phyloP scores from a whole-genome alignment of 1,284 basidiomycete genomes.

The Ustilago lituana region DNA sequence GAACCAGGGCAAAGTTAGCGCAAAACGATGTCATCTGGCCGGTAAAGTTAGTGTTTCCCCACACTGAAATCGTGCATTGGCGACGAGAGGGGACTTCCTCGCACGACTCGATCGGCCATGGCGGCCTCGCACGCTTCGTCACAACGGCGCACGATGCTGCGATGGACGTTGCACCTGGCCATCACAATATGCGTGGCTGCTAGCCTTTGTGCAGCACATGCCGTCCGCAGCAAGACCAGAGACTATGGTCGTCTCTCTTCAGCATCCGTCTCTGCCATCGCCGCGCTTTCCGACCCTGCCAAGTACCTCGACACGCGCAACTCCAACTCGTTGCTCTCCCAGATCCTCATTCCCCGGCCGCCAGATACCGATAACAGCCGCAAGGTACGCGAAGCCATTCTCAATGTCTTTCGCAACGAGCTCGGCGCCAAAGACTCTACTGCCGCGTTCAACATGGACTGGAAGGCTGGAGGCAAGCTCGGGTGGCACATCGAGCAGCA shows the following conservation, averaged over 20 bases:
- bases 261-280: slow-evolving; percentile 9
- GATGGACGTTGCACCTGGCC: neutral
- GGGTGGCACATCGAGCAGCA: slow-evolving; percentile 61
- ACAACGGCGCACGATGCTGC: neutral
- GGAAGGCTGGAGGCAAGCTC: slow-evolving; percentile 10
- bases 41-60: too few relatives aligned
- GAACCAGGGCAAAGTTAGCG: too few relatives aligned
- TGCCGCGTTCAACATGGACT: slow-evolving; percentile 8
- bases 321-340: slow-evolving; percentile 54
- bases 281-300: slow-evolving; percentile 40
- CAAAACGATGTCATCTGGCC: too few relatives aligned
- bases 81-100: too few relatives aligned
- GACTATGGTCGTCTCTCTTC: slow-evolving; percentile 23
- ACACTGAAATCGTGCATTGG: too few relatives aligned
- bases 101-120: neutral
- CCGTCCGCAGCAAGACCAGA: slow-evolving; percentile 22
- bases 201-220: slow-evolving; percentile 12
- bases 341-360: slow-evolving; percentile 63
- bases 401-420: slow-evolving; percentile 40
- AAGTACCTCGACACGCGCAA: slow-evolving; percentile 39
- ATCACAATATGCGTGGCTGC: neutral
- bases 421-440: slow-evolving; percentile 17
- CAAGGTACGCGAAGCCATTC: slow-evolving; percentile 48
- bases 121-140: neutral
- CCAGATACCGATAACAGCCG: slow-evolving; percentile 57